These are phyloP conservation scores for Striga asiatica DNA, from an alignment of 257 asterid species.

Conservation along the genomic window DNA sequence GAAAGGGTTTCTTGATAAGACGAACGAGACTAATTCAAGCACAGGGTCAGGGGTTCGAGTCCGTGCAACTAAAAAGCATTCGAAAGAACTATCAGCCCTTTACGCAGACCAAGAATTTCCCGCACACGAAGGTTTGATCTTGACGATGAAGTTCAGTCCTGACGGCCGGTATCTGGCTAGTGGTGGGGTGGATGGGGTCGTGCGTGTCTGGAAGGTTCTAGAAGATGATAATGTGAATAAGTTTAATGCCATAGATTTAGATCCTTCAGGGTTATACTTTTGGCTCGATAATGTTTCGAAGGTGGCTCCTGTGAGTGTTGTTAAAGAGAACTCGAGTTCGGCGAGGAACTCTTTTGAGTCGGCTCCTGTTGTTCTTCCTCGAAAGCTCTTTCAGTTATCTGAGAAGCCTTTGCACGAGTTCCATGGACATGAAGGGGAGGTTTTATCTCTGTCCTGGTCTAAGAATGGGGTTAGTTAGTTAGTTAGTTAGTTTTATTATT, in stretches of 20 bases:
- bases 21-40: constrained; percentile 13
- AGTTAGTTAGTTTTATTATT: too few relatives aligned
- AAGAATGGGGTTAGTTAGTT: constrained; percentile 61
- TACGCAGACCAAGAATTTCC: constrained; percentile 66
- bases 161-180: constrained; percentile 83
- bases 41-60: constrained; percentile 35
- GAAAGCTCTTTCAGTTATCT: constrained; percentile 57
- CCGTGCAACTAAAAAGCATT: constrained; percentile 28
- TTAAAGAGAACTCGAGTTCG: constrained; percentile 26
- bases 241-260: constrained; percentile 29
- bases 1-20: constrained; percentile 29
- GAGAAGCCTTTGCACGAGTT: constrained; percentile 86
- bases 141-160: constrained; percentile 80
- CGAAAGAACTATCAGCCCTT: constrained; percentile 66
- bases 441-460: constrained; percentile 88
- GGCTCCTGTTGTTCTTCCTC: constrained; percentile 71
- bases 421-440: constrained; percentile 64
- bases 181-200: constrained; percentile 81
- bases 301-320: constrained; percentile 36
- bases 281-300: constrained; percentile 46
- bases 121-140: constrained; percentile 79
- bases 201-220: constrained; percentile 82
- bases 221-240: constrained; percentile 41
- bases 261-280: constrained; percentile 56
- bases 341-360: constrained; percentile 46